phyloP scores from a whole-genome alignment of 352 stramenopile species.

The Blastocystis sp. region DNA sequence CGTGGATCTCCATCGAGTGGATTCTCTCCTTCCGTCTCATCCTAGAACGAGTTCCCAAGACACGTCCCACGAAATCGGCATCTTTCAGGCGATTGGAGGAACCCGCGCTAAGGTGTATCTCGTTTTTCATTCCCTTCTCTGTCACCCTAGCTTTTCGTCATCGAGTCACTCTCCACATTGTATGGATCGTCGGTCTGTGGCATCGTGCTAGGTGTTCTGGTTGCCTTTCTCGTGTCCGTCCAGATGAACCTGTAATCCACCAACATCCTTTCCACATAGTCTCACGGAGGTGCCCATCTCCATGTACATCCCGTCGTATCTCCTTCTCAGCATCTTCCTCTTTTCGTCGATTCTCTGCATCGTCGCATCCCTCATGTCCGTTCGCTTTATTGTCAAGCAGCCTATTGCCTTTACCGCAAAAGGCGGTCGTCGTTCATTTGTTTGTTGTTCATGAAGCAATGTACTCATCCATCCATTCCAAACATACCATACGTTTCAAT shows the following conservation, averaged over 20 bases:
- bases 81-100: slow-evolving; percentile 24
- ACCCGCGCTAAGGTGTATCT: background rate
- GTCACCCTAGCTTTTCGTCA: background rate
- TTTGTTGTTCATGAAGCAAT: too few species aligned
- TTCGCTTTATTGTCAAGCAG: slow-evolving; percentile 18
- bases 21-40: background rate
- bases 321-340: background rate
- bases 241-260: slow-evolving; percentile 32
- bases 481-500: too few species aligned
- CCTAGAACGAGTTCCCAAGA: slow-evolving; percentile 2
- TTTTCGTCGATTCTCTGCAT: background rate
- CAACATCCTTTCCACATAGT: background rate
- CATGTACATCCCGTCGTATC: background rate
- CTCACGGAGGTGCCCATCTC: background rate
- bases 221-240: slow-evolving; percentile 9
- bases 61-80: slow-evolving; percentile 50
- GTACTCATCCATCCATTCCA: too few species aligned
- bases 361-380: background rate
- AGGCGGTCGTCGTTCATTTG: background rate
- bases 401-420: slow-evolving; percentile 50
- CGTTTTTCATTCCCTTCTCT: background rate
- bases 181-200: background rate
- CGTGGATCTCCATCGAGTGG: slow-evolving; percentile 27
- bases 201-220: background rate
- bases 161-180: background rate